Evolutionary conservation across 2,329 filamentous ascomycete species (phyloP), one percentile per base, ranked within the genome.

Genomic region (Parastagonospora nodorum): DNA sequence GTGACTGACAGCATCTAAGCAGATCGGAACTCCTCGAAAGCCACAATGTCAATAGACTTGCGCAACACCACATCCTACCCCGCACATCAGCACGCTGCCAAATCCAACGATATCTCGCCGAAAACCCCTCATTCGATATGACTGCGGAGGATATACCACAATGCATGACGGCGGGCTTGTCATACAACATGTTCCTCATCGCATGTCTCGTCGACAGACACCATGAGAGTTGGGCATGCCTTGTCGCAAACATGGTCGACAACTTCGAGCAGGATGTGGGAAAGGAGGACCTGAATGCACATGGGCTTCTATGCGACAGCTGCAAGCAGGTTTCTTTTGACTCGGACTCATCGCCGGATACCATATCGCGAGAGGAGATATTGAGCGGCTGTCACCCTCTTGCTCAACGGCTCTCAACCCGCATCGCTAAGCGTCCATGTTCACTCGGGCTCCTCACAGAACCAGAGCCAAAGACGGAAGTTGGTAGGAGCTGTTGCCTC

Each of bases 401-500:
- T 33, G 40, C 28, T n/a, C 27, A 40, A 9, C 28, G 19, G 15
- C 29, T 16, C 28, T 40, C 28, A 33, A 9, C 19, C 33, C 36
- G 44, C 29, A 40, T 41, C 10, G 29, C 36, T 15, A 14, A 39
- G 44, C 29, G 29, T 32, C 44, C 29, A 35, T 28, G 44, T 40
- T 32, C 36, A 38, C 33, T 39, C 24, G 28, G 36, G 44, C 36
- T 29, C 32, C 36, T 46, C 44, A 14, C 15, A 33, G 36, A 40
- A 33, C 28, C 44, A 10, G 33, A 39, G 27, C 32, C 43, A 29
- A 16, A 31, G 30, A 32, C 27, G 1, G 33, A 45, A 45, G 15
- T 35, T 45, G 33, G 24, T 15, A 19, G 31, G 31, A 9, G 11
- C 16, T 14, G 43, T 29, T 39, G 43, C 35, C 12, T 31, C 35